phyloP scores from a whole-genome alignment of 2,329 filamentous ascomycete genomes.

The Fusarium penzigii region DNA sequence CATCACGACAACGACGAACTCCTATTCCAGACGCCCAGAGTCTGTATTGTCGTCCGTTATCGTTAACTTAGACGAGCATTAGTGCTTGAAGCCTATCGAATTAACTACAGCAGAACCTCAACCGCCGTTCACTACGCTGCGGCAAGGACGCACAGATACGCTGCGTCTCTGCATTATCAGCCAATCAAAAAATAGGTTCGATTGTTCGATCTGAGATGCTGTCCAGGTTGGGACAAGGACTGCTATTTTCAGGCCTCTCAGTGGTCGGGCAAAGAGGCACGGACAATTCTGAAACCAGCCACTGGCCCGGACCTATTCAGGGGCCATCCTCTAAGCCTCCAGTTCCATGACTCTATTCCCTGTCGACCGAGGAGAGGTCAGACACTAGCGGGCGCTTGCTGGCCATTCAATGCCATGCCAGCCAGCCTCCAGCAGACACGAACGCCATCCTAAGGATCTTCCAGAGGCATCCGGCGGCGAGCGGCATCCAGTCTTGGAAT shows the following conservation, averaged over 20 bases:
- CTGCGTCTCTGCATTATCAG: conserved; percentile 8
- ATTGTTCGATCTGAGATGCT: conserved; percentile 24
- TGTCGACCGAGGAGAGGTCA: conserved; percentile 6
- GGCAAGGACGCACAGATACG: conserved; percentile 18
- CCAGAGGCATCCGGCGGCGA: conserved; percentile 23
- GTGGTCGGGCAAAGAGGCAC: conserved; percentile 7
- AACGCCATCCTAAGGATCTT: background rate
- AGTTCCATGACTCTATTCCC: conserved; percentile 15
- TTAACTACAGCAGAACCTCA: background rate
- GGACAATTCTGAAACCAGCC: conserved; percentile 30
- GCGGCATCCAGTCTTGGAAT: conserved; percentile 8
- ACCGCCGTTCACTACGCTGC: conserved; percentile 6
- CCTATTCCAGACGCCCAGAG: conserved; percentile 6
- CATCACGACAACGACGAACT: conserved; percentile 13
- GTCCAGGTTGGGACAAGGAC: conserved; percentile 10
- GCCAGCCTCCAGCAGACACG: conserved; percentile 21
- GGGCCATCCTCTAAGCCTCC: conserved; percentile 17
- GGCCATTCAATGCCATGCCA: conserved; percentile 24
- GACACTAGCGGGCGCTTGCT: conserved; percentile 20
- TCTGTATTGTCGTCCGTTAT: background rate
- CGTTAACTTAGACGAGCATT: background rate
- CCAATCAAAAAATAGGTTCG: conserved; percentile 26
- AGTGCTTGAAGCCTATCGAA: background rate
- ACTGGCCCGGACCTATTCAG: conserved; percentile 19
- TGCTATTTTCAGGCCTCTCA: conserved; percentile 22